Conservation (phyloP, 306 rosid genomes). For the Dryas octopetala region DNA sequence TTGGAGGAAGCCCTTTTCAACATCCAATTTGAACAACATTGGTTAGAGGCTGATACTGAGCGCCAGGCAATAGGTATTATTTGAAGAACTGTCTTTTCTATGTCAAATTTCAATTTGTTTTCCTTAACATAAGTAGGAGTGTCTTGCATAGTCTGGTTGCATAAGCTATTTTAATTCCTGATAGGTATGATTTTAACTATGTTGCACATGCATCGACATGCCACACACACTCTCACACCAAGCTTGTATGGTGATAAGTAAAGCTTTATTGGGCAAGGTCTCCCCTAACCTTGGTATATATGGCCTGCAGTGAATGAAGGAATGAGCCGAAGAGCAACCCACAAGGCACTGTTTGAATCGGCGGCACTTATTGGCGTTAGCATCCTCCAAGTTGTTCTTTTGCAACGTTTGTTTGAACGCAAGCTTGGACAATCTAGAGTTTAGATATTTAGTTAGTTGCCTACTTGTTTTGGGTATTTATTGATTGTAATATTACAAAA, state of each 20-base stretch:
- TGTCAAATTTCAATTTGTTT: background rate
- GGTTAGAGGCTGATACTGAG: slow-evolving; percentile 92
- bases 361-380: slow-evolving; percentile 70
- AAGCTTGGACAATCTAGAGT: slow-evolving; percentile 78
- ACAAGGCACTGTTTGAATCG: slow-evolving; percentile 79
- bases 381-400: slow-evolving; percentile 74
- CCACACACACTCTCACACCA: background rate
- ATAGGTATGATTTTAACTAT: background rate
- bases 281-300: background rate
- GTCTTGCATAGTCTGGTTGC: background rate
- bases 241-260: background rate
- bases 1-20: slow-evolving; percentile 92
- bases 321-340: slow-evolving; percentile 79
- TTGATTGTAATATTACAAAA: slow-evolving; percentile 24
- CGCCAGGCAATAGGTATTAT: slow-evolving; percentile 85
- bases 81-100: slow-evolving; percentile 11
- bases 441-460: slow-evolving; percentile 37
- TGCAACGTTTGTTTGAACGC: slow-evolving; percentile 75
- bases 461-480: background rate
- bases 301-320: slow-evolving; percentile 79
- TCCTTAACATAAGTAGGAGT: background rate
- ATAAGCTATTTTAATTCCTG: background rate
- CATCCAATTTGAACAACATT: slow-evolving; percentile 93
- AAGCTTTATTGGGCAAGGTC: background rate
- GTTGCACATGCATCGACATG: background rate